Percentiles rank a stretch among this genome's conserved stretches.
phyloP scores from a whole-genome alignment of 805 yeast species.

The Cyberlindnera saturnus region DNA sequence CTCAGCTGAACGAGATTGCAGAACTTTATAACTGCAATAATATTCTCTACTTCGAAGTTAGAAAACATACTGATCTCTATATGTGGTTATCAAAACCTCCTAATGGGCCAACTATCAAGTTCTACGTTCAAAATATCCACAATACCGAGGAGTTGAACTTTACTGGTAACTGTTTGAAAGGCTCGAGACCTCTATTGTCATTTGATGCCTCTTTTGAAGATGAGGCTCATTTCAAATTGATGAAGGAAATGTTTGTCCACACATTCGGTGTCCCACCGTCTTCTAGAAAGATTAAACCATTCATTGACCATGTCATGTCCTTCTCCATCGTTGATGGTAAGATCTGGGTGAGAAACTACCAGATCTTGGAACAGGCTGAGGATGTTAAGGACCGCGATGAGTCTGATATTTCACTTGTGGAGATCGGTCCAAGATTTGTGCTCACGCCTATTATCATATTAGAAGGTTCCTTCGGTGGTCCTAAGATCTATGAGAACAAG shows the following conservation, averaged over 20 bases:
- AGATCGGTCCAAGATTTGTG: constrained; percentile 95
- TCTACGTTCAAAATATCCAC: constrained; percentile 90
- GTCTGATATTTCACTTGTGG: constrained; percentile 70
- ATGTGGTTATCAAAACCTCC: constrained; percentile 96
- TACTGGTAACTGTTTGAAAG: constrained; percentile 93
- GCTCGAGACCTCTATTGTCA: constrained; percentile 89
- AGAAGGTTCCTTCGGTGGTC: constrained; percentile 97
- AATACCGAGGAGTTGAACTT: constrained; percentile 94
- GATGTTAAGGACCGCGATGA: constrained; percentile 50
- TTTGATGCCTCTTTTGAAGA: constrained; percentile 77
- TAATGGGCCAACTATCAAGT: constrained; percentile 94
- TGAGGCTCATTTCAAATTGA: constrained; percentile 59
- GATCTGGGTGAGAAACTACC: constrained; percentile 94
- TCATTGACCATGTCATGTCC: constrained; percentile 90
- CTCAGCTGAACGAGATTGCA: constrained; percentile 90
- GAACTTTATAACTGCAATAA: constrained; percentile 97
- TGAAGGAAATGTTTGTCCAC: constrained; percentile 79
- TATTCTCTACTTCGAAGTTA: constrained; percentile 86
- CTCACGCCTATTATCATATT: constrained; percentile 84
- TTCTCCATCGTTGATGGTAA: constrained; percentile 89
- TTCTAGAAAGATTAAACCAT: constrained; percentile 90
- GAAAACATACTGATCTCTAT: constrained; percentile 93
- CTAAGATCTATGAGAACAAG: constrained; percentile 94
- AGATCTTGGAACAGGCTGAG: constrained; percentile 63
- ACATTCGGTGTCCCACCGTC: constrained; percentile 93